Base-by-base conservation (phyloP, 768 basidiomycete genomes). In the Suillus spraguei region DNA sequence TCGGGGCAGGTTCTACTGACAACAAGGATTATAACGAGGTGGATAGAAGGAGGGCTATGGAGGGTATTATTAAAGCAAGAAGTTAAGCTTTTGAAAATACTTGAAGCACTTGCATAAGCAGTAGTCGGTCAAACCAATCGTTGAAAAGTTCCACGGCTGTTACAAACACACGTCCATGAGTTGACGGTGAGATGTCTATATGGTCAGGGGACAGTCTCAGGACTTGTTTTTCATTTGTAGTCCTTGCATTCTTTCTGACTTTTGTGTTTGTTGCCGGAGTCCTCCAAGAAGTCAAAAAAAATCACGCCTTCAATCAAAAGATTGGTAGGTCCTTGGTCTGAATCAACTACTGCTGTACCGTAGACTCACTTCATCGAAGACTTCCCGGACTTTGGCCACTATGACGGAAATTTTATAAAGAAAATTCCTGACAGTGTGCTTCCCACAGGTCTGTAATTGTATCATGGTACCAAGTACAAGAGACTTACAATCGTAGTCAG, bases 371-470 rank as follows among this genome's bases (percentile, higher is more conserved):
- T 60, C 5, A 11, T 28, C 16, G 10, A 58, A 83, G 82, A 73
- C 10, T 70, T 80, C 62, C 86, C 87, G 9, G 86, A 90, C 70
- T 87, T 91, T 64, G 77, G 85, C 60, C 76, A 74, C 41, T 88
- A 87, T 67, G 6, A 24, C 41, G 38, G 38, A 39, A 73, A 69
- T 16, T 68, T 72, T 7, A 63, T 83, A 1, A 69, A 74, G 20
- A 84, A 78, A 0, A 72, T 92, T 10, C 71, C 81, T 5, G 64
- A 68, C 4, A 67, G 79, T 4, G 76, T 87, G 55, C 86, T 90
- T 70, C 86, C 88, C 33, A 72, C 82, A 66, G 77, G 89, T 90
- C 65, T 61, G 71, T 64, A 42, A 41, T 52, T 16, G 39, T 20
- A 13, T 36, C 4, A 1, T 36, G 17, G 4, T 13, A 24, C n/a